Evolutionary conservation across 192 early-diverging fungal genomes (phyloP).

Genomic region (Coemansia reversa): DNA sequence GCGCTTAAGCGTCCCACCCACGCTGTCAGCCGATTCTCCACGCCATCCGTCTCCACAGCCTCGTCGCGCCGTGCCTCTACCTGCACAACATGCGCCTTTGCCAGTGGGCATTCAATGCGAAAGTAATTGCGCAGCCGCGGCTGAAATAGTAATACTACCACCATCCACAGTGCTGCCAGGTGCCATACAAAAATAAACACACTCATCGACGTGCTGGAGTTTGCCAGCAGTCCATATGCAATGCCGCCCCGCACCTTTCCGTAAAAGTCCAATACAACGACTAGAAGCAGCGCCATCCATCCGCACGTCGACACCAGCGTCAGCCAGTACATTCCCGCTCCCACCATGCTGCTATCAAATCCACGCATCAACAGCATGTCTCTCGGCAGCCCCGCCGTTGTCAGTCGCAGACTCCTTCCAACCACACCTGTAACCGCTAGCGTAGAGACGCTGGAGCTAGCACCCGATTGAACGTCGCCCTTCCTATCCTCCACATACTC

Average conservation of each 20-base stretch:
- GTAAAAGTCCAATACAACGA: conserved; percentile 78
- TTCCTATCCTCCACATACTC: no score
- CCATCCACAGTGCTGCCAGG: conserved; percentile 68
- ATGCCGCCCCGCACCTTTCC: conserved; percentile 58
- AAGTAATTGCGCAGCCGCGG: conserved; percentile 66
- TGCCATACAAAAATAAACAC: conserved; percentile 78
- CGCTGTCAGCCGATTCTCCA: conserved; percentile 34
- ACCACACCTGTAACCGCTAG: background rate
- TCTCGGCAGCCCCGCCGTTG: conserved; percentile 7
- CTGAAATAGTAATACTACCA: conserved; percentile 52
- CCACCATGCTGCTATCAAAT: conserved; percentile 59
- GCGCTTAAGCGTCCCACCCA: conserved; percentile 50
- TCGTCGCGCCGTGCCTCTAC: conserved; percentile 57
- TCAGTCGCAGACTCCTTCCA: background rate
- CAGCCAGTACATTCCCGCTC: conserved; percentile 54
- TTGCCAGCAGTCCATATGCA: conserved; percentile 60
- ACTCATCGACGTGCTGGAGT: conserved; percentile 59
- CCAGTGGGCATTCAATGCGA: conserved; percentile 59
- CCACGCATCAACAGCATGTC: conserved; percentile 64
- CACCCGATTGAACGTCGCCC: background rate
- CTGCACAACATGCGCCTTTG: conserved; percentile 54
- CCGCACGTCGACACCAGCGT: conserved; percentile 58
- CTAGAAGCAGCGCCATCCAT: conserved; percentile 66
- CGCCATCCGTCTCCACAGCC: conserved; percentile 57
- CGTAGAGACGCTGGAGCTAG: background rate